Conservation (phyloP, 805 yeast genomes). For the Yamadazyma phyllophila region DNA sequence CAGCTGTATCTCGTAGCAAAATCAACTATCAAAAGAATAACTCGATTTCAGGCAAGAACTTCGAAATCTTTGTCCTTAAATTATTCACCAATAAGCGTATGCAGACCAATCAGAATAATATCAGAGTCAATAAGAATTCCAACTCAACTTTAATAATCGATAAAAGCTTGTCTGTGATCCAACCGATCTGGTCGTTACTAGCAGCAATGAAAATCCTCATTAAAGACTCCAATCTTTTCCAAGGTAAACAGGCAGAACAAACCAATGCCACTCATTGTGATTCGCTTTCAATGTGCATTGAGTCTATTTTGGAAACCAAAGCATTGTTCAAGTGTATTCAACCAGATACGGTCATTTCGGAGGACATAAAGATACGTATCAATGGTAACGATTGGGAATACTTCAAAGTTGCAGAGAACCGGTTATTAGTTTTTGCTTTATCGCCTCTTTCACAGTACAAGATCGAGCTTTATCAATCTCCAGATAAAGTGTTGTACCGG, state of each 20-base stretch:
- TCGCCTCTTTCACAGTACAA: conserved; percentile 38
- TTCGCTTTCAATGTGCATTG: conserved; percentile 7
- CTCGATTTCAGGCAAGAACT: conserved; percentile 14
- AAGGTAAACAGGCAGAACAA: conserved; percentile 18
- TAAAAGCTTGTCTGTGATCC: conserved; percentile 17
- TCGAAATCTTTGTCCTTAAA: conserved; percentile 14
- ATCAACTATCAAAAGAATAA: conserved; percentile 6
- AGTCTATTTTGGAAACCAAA: conserved; percentile 29
- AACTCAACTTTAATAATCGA: conserved; percentile 14
- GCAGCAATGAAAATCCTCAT: conserved; percentile 37
- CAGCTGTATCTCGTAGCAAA: conserved; percentile 9
- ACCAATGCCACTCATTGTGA: background rate
- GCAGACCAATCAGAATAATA: background rate
- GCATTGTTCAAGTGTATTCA: conserved; percentile 26
- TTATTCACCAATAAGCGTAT: conserved; percentile 9
- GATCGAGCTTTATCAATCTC: conserved; percentile 23
- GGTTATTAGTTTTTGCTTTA: conserved; percentile 27
- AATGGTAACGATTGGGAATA: conserved; percentile 37
- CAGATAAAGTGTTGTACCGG: conserved; percentile 18
- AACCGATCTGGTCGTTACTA: conserved; percentile 43
- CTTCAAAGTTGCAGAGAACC: conserved; percentile 16
- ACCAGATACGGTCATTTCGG: background rate
- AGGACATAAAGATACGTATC: conserved; percentile 20
- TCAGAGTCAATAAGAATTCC: conserved; percentile 11
- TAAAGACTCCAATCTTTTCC: conserved; percentile 27